These are phyloP conservation scores for Pyricularia grisea DNA, from an alignment of 2,329 filamentous ascomycete species.

Conservation along the genomic window DNA sequence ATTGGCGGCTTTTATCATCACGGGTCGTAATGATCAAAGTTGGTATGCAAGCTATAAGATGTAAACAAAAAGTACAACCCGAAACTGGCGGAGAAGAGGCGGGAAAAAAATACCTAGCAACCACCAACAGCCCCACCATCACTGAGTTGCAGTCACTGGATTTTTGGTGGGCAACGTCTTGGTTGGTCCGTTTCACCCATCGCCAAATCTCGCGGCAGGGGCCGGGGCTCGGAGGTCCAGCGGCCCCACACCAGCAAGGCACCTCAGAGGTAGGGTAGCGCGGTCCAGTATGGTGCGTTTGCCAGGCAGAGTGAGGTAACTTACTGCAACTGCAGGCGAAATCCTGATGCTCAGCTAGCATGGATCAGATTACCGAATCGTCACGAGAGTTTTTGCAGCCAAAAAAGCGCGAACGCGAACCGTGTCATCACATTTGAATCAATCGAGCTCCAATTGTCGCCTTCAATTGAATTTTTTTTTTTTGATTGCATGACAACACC, in stretches of 20 bases:
- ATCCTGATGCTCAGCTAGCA: not conserved
- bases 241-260: not conserved
- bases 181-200: not conserved
- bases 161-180: not conserved
- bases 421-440: not conserved
- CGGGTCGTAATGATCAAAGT: not conserved
- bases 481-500: not conserved
- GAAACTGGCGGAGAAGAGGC: not conserved
- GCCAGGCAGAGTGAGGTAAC: not conserved
- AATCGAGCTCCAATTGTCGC: not conserved
- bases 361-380: not conserved
- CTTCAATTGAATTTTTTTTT: not conserved
- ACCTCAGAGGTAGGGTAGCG: not conserved
- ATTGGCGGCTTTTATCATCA: not conserved
- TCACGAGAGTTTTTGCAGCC: not conserved
- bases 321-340: too few species aligned
- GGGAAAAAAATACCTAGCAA: not conserved
- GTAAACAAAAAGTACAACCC: not conserved
- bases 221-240: not conserved
- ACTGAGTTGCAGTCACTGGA: not conserved
- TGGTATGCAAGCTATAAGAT: not conserved
- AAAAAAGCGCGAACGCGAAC: not conserved
- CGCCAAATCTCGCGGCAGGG: not conserved
- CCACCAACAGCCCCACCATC: not conserved
- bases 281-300: not conserved